Evolutionary conservation across 371 early-diverging fungal genomes (phyloP).

Genomic region (Mortierella sp.): DNA sequence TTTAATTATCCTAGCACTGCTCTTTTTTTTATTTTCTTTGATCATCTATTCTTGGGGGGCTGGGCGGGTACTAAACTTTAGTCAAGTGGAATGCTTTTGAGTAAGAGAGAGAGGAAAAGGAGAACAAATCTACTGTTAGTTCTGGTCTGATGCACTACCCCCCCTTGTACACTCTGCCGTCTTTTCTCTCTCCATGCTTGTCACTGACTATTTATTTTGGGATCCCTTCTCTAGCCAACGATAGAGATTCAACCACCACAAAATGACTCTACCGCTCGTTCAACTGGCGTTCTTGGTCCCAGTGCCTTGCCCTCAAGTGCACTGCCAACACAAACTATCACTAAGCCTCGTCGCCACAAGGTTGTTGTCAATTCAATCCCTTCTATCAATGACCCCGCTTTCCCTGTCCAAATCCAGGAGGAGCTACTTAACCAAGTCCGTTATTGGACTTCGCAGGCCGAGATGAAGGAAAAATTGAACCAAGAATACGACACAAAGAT

Average conservation of each 20-base stretch:
- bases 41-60: conserved; percentile 16
- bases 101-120: not conserved
- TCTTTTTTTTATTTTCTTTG: conserved; percentile 1
- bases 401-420: conserved; percentile 54
- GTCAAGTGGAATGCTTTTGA: not conserved
- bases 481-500: conserved; percentile 73
- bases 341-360: conserved; percentile 55
- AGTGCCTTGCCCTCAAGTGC: conserved; percentile 42
- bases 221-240: conserved; percentile 21
- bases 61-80: not conserved
- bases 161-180: not conserved
- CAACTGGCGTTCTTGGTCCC: conserved; percentile 29
- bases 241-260: conserved; percentile 43
- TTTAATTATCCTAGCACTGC: not conserved
- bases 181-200: not conserved
- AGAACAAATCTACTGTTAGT: not conserved
- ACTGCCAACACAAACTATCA: conserved; percentile 37
- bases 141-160: too few species aligned
- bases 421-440: conserved; percentile 54
- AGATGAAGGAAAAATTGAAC: conserved; percentile 71
- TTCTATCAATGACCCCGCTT: conserved; percentile 33
- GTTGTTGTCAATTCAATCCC: conserved; percentile 33
- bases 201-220: not conserved
- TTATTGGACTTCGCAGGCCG: conserved; percentile 56
- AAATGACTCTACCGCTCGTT: conserved; percentile 11